Conservation (phyloP, 2,329 filamentous ascomycete species). For the Xylariaceae sp. region DNA sequence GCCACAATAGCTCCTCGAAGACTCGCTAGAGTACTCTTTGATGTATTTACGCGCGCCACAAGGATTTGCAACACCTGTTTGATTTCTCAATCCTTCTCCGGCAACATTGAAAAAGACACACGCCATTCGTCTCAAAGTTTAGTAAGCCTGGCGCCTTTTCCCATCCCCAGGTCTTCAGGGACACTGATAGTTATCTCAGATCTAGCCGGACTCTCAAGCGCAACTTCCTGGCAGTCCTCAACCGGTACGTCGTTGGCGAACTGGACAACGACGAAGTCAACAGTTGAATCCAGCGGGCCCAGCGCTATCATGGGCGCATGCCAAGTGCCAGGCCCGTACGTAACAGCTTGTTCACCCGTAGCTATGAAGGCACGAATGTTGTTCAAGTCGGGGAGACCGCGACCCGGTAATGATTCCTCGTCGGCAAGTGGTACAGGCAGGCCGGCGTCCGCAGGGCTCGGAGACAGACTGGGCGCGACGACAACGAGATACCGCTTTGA, state of each 20-base stretch:
- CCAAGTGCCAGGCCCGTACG: conserved; percentile 88
- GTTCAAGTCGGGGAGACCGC: conserved; percentile 68
- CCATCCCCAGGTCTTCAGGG: too few species aligned
- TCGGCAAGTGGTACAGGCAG: conserved; percentile 36
- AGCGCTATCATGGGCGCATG: conserved; percentile 95
- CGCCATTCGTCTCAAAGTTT: too few species aligned
- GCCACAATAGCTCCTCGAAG: too few species aligned
- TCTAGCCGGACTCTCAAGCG: conserved; percentile 31
- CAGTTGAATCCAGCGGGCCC: conserved; percentile 51
- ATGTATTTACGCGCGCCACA: too few species aligned
- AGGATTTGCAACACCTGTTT: too few species aligned
- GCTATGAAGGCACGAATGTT: conserved; percentile 75
- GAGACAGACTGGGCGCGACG: conserved; percentile 72
- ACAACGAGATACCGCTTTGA: conserved; percentile 70
- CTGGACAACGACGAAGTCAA: conserved; percentile 89
- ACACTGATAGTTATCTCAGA: too few species aligned
- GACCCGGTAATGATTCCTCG: conserved; percentile 47
- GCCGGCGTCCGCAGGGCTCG: conserved; percentile 32
- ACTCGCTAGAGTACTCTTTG: too few species aligned
- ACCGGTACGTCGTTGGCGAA: conserved; percentile 75
- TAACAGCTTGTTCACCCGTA: conserved; percentile 75
- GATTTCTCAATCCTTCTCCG: too few species aligned
- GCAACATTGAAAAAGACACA: too few species aligned
- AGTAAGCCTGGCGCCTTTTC: too few species aligned
- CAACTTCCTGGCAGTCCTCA: conserved; percentile 86